Evolutionary conservation across 1,284 basidiomycete genomes (phyloP), one percentile per base, ranked within the genome.

Genomic region (Boletus semigastroideus): DNA sequence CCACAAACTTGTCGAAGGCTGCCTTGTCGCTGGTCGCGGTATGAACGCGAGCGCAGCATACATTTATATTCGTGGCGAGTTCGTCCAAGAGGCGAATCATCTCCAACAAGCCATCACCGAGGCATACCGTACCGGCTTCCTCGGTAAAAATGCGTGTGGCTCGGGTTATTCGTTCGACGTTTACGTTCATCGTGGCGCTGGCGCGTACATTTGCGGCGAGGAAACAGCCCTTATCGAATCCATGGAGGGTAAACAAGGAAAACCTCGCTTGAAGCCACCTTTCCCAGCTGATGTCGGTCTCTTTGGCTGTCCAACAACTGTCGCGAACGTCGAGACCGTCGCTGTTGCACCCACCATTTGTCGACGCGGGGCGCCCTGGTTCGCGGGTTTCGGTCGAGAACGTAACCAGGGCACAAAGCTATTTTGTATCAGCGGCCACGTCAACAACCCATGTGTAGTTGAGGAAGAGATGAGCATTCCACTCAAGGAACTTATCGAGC

Each of bases 401-500:
- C 81, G 94, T 61, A 98, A 99, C 73, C 85, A 91, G 66, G 96
- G 96, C 17, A 98, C 95, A 42, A 99, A 99, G 77, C 74, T 99
- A 25, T 98, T 87, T 75, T 94, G 96, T 72, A 90, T 98, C 66
- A 92, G 88, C 43, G 96, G 96, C 1, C 96, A 98, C 66, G 96
- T 99, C 65, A 98, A 98, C 77, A 96, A 94, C 74, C 96, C 97
- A 3, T 98, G 93, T 70, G 94, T 98, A 36, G 84, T 98, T 37
- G 96, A 98, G 76, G 97, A 99, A 74, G 96, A 98, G 78, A 98
- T 98, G 96, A 92, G 90, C 58, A 98, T 99, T 53, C 94, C 95
- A 16, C 74, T 98, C 53, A 87, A 89, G 73, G 95, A 98, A 55
- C 79, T 99, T 53, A 75, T 99, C 56, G 96, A 99, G 74, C 94